Evolutionary conservation across 2,329 filamentous ascomycete genomes (phyloP).

Genomic region (Pyricularia pennisetigena): DNA sequence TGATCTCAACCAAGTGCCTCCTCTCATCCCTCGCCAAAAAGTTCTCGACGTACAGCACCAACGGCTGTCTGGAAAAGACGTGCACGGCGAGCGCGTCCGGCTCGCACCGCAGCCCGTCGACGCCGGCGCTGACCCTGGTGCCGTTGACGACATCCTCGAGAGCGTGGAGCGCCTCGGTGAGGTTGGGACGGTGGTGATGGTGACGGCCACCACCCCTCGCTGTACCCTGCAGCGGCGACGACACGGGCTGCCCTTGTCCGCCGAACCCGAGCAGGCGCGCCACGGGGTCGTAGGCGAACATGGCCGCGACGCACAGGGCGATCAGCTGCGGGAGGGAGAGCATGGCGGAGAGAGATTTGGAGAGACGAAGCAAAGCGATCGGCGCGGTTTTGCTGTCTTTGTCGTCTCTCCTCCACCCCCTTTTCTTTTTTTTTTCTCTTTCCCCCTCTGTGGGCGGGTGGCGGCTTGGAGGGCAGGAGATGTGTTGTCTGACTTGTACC

Average conservation of each 20-base stretch:
- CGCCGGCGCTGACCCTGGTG: conserved; percentile 15
- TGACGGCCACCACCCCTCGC: conserved; percentile 1
- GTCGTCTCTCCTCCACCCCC: too few species aligned
- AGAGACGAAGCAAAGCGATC: too few species aligned
- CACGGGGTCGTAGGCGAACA: conserved; percentile 35
- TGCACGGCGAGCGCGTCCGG: conserved; percentile 34
- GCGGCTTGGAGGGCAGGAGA: too few species aligned
- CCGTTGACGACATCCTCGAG: conserved; percentile 22
- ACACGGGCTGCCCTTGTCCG: not conserved
- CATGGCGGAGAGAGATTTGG: not conserved
- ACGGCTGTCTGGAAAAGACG: conserved; percentile 36
- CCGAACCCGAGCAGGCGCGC: conserved; percentile 19
- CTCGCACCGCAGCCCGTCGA: conserved; percentile 24
- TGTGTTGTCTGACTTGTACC: too few species aligned
- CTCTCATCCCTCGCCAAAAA: conserved; percentile 37
- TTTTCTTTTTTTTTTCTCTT: too few species aligned
- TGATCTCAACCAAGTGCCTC: conserved; percentile 37
- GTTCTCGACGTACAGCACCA: conserved; percentile 43
- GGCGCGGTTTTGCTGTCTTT: too few species aligned
- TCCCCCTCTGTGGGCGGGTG: too few species aligned
- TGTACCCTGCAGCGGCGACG: not conserved
- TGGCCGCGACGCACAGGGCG: conserved; percentile 27
- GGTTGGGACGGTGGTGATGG: conserved; percentile 24
- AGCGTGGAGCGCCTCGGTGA: conserved; percentile 42
- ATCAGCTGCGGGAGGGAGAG: conserved; percentile 33